Evolutionary conservation across 345 rosid genomes (phyloP).

Genomic region (Citrus inodora): DNA sequence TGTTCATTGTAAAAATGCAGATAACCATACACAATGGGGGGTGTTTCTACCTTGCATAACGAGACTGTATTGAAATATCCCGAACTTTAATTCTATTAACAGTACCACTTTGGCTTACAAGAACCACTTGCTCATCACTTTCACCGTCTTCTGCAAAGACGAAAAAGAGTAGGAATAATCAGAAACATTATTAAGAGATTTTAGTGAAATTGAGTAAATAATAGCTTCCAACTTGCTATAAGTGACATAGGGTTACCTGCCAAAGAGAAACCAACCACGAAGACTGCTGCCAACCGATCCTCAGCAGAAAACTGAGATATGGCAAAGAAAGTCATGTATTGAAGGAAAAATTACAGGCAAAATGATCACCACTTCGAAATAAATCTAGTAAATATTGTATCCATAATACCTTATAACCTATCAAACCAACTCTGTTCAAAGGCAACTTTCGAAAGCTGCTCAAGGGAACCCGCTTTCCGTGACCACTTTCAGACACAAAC

Average conservation of each 20-base stretch:
- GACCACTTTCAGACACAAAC: constrained; percentile 82
- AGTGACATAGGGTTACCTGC: constrained; percentile 45
- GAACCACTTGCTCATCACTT: constrained; percentile 89
- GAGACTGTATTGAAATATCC: constrained; percentile 87
- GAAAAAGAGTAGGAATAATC: constrained; percentile 1
- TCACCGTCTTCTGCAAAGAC: constrained; percentile 70
- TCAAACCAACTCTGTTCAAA: constrained; percentile 76
- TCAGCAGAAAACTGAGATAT: constrained; percentile 61
- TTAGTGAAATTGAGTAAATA: neutral
- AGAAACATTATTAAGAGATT: neutral
- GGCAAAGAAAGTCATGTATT: neutral
- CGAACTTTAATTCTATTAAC: constrained; percentile 86
- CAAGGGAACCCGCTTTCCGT: constrained; percentile 91
- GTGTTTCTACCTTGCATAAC: constrained; percentile 67
- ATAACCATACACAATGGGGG: neutral
- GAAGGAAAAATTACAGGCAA: neutral
- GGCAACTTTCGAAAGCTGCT: constrained; percentile 58
- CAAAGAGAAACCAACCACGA: constrained; percentile 83
- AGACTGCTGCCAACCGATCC: constrained; percentile 80
- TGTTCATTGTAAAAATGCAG: neutral
- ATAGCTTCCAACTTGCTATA: neutral
- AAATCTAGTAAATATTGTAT: neutral
- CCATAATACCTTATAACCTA: constrained; percentile 70
- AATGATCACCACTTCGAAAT: neutral
- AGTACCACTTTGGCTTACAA: constrained; percentile 93